These are phyloP conservation scores for Myxozyma sirexii DNA, from an alignment of 805 yeast genomes.

Conservation along the genomic window DNA sequence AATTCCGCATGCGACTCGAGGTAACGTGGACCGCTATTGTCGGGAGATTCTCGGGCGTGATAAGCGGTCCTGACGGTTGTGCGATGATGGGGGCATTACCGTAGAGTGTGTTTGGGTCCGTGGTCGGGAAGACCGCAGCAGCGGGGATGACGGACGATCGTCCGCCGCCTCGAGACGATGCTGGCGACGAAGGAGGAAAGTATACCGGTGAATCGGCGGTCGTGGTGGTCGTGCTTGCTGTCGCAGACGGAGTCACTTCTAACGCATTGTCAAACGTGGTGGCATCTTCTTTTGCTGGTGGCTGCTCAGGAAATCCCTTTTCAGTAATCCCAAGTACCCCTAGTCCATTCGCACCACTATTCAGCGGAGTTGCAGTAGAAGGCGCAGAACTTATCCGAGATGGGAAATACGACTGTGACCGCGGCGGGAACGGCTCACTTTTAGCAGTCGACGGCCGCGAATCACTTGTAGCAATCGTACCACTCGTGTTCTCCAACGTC, in stretches of 20 bases:
- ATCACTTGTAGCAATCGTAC: neutral
- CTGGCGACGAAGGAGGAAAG: conserved; percentile 23
- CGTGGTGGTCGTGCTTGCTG: neutral
- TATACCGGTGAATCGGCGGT: conserved; percentile 19
- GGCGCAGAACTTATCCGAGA: neutral
- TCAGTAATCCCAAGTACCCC: conserved; percentile 18
- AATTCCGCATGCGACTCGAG: conserved; percentile 41
- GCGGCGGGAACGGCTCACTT: conserved; percentile 18
- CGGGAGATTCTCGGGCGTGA: conserved; percentile 38
- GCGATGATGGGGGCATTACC: conserved; percentile 19
- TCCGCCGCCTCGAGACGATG: neutral
- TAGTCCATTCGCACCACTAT: conserved; percentile 2
- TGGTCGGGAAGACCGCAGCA: conserved; percentile 13
- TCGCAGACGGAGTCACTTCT: neutral
- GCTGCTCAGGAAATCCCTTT: neutral
- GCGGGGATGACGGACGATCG: conserved; percentile 17
- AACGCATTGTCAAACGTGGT: neutral
- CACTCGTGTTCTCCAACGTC: conserved; percentile 4
- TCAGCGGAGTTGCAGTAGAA: neutral
- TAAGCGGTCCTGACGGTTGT: conserved; percentile 23
- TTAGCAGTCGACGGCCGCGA: neutral
- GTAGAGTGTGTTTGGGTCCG: conserved; percentile 13
- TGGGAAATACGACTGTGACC: conserved; percentile 28
- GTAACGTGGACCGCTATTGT: conserved; percentile 37
- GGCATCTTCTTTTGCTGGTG: neutral